Evolutionary conservation across 768 basidiomycete genomes (phyloP), one percentile per base, ranked within the genome.

Genomic region (Cyclocybe cylindracea): DNA sequence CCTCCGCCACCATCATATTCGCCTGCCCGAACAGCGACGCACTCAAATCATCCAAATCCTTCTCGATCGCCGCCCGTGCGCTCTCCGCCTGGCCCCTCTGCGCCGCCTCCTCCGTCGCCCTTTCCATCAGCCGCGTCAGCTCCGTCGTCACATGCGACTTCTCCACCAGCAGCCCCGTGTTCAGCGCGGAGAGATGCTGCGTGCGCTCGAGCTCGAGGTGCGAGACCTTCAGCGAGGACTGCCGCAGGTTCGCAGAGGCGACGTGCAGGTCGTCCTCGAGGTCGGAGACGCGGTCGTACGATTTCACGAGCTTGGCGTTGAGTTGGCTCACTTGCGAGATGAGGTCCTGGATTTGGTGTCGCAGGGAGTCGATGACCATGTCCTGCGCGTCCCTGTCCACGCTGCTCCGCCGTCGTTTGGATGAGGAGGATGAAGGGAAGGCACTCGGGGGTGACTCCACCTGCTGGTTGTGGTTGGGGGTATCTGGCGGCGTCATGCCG

Each of bases 1-100:
- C 96, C 65, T 93, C 89, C 0, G 91, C 93, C n/a, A 98, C 96
- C 97, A 99, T 99, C 5, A 80, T 86, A 66, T 99, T 98, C 5
- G 96, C 96, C 70, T 97, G 89, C 46, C 83, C 81, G 63, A 99
- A 99, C 13, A 99, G 75, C 43, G 74, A 82, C 11, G 94, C 93
- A 55, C 94, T 94, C 54, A 99, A 85, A 67, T 96, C 92, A 65
- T 97, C 94, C 45, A 99, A 75, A 55, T 99, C 96, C 71, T 88
- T 85, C 74, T 99, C 96, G 45, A 99, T 96, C 56, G 84, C 84
- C 1, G 66, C 74, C 33, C 87, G 82, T 4, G 92, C 94, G 44
- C 76, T 83, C 69, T 96, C 95, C 1, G 95, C 95, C 67, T 92
- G 87, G 10, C 94, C 94, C 10, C 96, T 82, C 58, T 87, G 83